Percentiles rank a stretch among this genome's conserved stretches.
Evolutionary conservation across 1,284 basidiomycete species (phyloP).

Genomic region (Porphyrellus sp.): DNA sequence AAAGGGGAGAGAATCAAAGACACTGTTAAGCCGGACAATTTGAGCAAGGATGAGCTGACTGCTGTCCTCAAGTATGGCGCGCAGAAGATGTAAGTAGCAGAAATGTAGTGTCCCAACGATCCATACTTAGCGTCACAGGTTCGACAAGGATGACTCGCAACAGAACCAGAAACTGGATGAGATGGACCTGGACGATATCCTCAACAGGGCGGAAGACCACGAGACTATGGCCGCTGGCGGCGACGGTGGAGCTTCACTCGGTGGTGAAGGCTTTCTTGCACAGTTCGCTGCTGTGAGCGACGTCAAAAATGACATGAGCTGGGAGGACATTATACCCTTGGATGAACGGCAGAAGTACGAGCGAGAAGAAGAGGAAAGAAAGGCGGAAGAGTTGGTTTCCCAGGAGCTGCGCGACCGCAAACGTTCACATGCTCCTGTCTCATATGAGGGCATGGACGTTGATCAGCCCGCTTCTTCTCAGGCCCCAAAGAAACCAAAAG

Average conservation of each 20-base stretch:
- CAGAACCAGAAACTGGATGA: conserved; percentile 97
- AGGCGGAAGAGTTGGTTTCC: conserved; percentile 62
- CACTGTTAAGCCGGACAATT: conserved; percentile 76
- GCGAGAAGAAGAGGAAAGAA: conserved; percentile 75
- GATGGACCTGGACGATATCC: conserved; percentile 98
- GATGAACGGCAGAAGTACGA: conserved; percentile 89
- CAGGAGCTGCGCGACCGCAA: conserved; percentile 75
- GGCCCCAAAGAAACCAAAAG: conserved; percentile 71
- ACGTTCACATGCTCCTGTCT: conserved; percentile 80
- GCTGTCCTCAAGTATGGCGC: conserved; percentile 99
- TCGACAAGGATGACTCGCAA: conserved; percentile 92
- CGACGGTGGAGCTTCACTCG: conserved; percentile 82
- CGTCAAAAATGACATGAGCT: conserved; percentile 96
- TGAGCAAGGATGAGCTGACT: conserved; percentile 96
- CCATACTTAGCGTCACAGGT: conserved; percentile 47
- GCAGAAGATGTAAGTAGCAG: conserved; percentile 79
- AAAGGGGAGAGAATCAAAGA: conserved; percentile 69
- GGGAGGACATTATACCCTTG: conserved; percentile 98
- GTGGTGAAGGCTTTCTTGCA: conserved; percentile 95
- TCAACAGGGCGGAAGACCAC: conserved; percentile 95
- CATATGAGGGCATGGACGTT: conserved; percentile 90
- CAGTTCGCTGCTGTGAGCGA: conserved; percentile 96
- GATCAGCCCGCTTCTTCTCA: conserved; percentile 63
- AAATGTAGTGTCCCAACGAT: conserved; percentile 11
- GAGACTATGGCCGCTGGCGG: conserved; percentile 84